Evolutionary conservation across 768 basidiomycete species (phyloP).

Genomic region (Kwoniella shandongensis): DNA sequence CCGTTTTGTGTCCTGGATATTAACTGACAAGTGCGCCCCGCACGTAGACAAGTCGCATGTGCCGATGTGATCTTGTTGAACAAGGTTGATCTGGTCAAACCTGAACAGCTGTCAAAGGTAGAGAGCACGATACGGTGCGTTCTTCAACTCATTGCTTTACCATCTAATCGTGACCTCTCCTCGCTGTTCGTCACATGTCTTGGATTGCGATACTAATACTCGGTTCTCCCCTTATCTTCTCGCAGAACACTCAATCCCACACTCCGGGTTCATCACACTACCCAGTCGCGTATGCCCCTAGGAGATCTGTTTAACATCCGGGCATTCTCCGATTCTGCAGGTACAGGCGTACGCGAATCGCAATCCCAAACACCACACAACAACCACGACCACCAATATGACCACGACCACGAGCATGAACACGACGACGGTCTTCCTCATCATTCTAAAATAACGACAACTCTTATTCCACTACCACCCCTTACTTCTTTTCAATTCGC

Average conservation of each 20-base stretch:
- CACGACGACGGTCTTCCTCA: slow-evolving; percentile 6
- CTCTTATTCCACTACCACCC: slow-evolving; percentile 68
- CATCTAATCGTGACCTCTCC: background rate
- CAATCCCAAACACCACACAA: background rate
- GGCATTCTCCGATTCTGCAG: slow-evolving; percentile 67
- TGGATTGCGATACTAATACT: background rate
- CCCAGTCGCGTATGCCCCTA: slow-evolving; percentile 72
- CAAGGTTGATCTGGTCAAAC: slow-evolving; percentile 74
- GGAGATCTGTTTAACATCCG: slow-evolving; percentile 72
- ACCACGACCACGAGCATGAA: slow-evolving; percentile 53
- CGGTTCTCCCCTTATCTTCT: background rate
- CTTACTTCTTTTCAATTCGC: slow-evolving; percentile 60
- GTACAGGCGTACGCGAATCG: slow-evolving; percentile 9
- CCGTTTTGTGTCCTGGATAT: background rate
- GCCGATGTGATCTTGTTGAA: slow-evolving; percentile 90
- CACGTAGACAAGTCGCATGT: slow-evolving; percentile 81
- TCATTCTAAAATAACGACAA: slow-evolving; percentile 69
- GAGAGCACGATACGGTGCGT: slow-evolving; percentile 61
- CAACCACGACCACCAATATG: slow-evolving; percentile 39
- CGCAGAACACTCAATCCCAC: slow-evolving; percentile 71
- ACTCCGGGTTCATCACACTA: slow-evolving; percentile 70
- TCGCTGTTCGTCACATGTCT: background rate
- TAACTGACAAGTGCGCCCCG: background rate
- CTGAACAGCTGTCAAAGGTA: slow-evolving; percentile 57
- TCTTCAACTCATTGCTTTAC: background rate